Conservation (phyloP, 2,329 filamentous ascomycete species). For the Cladosporium austrohemisphaericum region DNA sequence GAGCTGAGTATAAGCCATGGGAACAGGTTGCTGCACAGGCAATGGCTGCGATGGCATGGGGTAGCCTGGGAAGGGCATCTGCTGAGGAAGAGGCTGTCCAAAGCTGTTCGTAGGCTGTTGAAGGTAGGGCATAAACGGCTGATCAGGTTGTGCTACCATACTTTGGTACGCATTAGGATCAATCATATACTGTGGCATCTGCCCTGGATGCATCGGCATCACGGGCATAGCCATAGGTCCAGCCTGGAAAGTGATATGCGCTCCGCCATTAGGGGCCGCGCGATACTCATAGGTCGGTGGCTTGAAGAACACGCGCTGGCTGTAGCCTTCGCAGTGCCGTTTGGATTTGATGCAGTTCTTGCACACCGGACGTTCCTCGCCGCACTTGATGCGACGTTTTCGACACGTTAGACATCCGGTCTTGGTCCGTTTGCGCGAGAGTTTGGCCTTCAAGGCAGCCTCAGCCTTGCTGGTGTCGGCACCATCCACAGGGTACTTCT, state of each 20-base stretch:
- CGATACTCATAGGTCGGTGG: constrained; percentile 61
- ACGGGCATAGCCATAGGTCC: constrained; percentile 19
- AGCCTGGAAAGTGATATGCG: constrained; percentile 36
- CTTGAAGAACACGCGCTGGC: constrained; percentile 76
- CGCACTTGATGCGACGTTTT: constrained; percentile 93
- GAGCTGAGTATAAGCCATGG: not conserved
- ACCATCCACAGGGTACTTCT: constrained; percentile 5
- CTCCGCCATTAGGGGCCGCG: constrained; percentile 40
- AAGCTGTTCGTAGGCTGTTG: constrained; percentile 4
- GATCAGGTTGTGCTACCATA: constrained; percentile 5
- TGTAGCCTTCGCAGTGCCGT: constrained; percentile 78
- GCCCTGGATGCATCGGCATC: constrained; percentile 10
- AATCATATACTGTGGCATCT: constrained; percentile 10
- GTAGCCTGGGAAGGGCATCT: constrained; percentile 7
- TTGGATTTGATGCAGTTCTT: constrained; percentile 85
- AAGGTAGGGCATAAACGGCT: constrained; percentile 10
- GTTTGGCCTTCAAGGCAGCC: constrained; percentile 28
- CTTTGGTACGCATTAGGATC: constrained; percentile 9
- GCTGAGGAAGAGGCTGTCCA: not conserved
- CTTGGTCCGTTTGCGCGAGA: constrained; percentile 68
- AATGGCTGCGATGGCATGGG: not conserved
- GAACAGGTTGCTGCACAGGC: not conserved
- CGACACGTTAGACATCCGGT: constrained; percentile 92
- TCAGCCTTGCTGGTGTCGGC: constrained; percentile 28
- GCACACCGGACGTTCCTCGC: constrained; percentile 79